Percentiles rank a stretch among this genome's conserved stretches.
These are phyloP conservation scores for Aspergillus ibericus DNA, from an alignment of 2,329 filamentous ascomycete species.

Conservation along the genomic window DNA sequence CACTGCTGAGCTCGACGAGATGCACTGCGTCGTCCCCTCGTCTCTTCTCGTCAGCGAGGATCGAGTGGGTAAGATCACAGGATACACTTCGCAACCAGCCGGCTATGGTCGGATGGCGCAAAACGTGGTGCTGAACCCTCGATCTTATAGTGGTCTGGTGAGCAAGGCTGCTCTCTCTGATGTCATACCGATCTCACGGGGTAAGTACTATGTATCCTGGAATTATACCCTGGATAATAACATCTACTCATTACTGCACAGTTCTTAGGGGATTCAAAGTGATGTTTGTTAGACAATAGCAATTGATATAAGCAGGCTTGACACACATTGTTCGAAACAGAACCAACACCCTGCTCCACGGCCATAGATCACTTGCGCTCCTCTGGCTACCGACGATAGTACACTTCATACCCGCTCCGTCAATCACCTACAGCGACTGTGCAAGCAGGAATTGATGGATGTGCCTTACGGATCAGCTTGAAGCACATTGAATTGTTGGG, in stretches of 20 bases:
- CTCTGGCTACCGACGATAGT: not conserved
- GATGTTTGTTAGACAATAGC: not conserved
- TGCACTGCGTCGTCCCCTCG: not conserved
- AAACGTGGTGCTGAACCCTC: no score
- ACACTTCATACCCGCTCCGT: not conserved
- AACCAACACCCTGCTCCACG: not conserved
- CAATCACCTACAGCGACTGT: not conserved
- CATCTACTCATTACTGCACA: no score
- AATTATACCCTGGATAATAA: no score
- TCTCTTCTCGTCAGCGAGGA: not conserved
- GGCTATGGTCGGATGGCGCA: not conserved
- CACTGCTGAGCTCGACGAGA: not conserved
- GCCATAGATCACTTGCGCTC: not conserved
- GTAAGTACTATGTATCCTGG: not conserved
- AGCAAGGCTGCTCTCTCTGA: not conserved
- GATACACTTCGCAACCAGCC: not conserved
- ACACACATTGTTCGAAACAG: not conserved
- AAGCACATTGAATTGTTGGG: not conserved
- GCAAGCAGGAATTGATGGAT: not conserved
- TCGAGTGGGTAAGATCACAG: not conserved
- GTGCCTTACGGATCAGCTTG: not conserved
- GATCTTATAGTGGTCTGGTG: not conserved
- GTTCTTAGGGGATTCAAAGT: no score
- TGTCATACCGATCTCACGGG: slow-evolving; percentile 1
- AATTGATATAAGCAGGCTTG: not conserved